A percentile compares a stretch with the other conserved stretches of the same genome.
Evolutionary conservation across 306 rosid genomes (phyloP).

Genomic region (Hippophae tibetana): DNA sequence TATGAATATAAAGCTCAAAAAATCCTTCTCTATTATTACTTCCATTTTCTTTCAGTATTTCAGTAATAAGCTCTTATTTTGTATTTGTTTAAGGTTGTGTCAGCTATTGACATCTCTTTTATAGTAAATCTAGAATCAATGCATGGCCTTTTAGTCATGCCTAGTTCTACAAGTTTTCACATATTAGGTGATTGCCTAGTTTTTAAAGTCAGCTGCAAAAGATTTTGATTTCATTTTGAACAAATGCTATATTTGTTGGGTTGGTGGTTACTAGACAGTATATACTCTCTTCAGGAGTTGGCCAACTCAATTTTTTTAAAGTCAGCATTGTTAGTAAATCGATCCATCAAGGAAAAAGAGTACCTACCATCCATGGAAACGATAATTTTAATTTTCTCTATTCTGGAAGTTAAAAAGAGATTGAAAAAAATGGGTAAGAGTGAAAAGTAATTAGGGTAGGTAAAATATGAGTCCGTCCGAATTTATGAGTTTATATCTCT

Average conservation of each 20-base stretch:
- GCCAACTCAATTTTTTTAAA: conserved; percentile 31
- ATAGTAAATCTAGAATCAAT: conserved; percentile 17
- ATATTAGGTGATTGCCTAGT: conserved; percentile 29
- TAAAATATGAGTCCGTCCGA: too few species aligned
- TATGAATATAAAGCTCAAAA: conserved; percentile 14
- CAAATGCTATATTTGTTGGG: conserved; percentile 1
- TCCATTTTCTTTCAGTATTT: conserved; percentile 2
- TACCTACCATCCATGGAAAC: too few species aligned
- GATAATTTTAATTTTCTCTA: too few species aligned
- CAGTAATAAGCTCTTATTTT: neutral
- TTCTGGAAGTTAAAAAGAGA: too few species aligned
- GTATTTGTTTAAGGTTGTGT: too few species aligned
- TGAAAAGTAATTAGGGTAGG: too few species aligned
- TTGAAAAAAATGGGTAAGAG: too few species aligned
- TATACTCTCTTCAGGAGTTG: conserved; percentile 25
- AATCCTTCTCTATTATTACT: conserved; percentile 13
- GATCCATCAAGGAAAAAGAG: too few species aligned
- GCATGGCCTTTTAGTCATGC: conserved; percentile 8
- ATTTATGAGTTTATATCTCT: too few species aligned
- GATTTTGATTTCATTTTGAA: neutral
- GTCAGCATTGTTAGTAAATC: conserved; percentile 13
- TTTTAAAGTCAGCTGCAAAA: conserved; percentile 5
- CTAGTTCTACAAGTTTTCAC: conserved; percentile 30
- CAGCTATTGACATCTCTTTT: neutral
- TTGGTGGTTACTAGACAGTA: conserved; percentile 12